Evolutionary conservation across 2,329 filamentous ascomycete genomes (phyloP).

Genomic region (Aspergillus sp.): DNA sequence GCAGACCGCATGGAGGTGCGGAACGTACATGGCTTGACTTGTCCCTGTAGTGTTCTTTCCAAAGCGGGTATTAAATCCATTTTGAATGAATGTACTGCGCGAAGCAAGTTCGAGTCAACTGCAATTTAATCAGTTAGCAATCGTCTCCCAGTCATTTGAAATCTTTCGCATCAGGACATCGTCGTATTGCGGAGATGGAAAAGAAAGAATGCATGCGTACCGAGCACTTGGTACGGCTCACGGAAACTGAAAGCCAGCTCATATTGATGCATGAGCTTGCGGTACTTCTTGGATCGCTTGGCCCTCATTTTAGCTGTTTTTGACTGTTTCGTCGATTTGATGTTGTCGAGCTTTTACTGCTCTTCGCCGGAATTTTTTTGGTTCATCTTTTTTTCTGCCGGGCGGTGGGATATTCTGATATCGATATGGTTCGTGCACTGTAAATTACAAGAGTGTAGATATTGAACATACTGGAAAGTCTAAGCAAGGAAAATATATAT

Average conservation of each 20-base stretch:
- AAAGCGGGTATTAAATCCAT: constrained; percentile 81
- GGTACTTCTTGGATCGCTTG: constrained; percentile 71
- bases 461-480: too few relatives aligned
- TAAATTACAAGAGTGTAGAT: background rate
- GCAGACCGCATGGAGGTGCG: background rate
- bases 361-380: constrained; percentile 29
- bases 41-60: constrained; percentile 79
- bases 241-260: constrained; percentile 84
- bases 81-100: constrained; percentile 77
- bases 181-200: background rate
- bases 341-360: background rate
- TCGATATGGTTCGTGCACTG: constrained; percentile 26
- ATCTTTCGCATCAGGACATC: background rate
- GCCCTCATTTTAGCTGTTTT: constrained; percentile 58
- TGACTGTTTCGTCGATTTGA: constrained; percentile 9
- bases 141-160: background rate
- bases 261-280: constrained; percentile 93
- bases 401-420: constrained; percentile 26
- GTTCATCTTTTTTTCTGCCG: constrained; percentile 31
- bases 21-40: constrained; percentile 73
- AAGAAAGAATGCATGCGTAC: constrained; percentile 43
- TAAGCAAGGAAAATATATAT: background rate
- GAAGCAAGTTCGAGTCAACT: constrained; percentile 83
- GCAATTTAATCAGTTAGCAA: constrained; percentile 13
- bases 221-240: constrained; percentile 87